Base-by-base conservation (phyloP, 345 rosid species). In the Cardiospermum halicacabum region DNA sequence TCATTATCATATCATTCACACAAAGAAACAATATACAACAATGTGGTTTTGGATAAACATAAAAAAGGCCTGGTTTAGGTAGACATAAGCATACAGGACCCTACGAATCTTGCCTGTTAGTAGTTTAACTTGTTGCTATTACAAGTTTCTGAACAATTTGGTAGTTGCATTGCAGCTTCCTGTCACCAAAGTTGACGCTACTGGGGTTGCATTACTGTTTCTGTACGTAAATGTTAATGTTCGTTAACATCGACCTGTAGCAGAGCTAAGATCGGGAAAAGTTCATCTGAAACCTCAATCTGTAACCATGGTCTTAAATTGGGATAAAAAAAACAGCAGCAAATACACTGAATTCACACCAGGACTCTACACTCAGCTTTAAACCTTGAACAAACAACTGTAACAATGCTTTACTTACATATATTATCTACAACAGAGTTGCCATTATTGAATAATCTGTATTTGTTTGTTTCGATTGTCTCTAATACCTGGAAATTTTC, bases 111-210 rank as follows among this genome's bases (percentile, higher is more conserved):
- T 19, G 43, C 58, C 16, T 13, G 11, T 53, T 55, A 45, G 58
- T 10, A 27, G 39, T 47, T 31, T 26, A 65, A 64, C 76, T 48
- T 63, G 43, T 78, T 78, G 70, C 64, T 55, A 26, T 53, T 78
- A 81, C 73, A 71, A 51, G 51, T 28, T 69, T 3, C 10, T 7
- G 51, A 37, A 56, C n/a, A 5, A 27, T 47, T 58, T 21, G 64
- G 50, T 57, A 76, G 74, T 40, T 47, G 69, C 47, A 47, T 40
- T 47, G 69, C 47, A 47, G 54, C 63, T 70, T 64, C 21, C 53
- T 74, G 50, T 54, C 43, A 5, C 7, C 45, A 27, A 32, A 28
- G 51, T 5, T n/a, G 58, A 39, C 19, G 42, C 36, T 1, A 32
- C 32, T 11, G 63, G 31, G 19, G 2, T 60, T n/a, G 47, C 42